Conservation (phyloP, 257 asterid genomes). For the Jacaranda mimosifolia region DNA sequence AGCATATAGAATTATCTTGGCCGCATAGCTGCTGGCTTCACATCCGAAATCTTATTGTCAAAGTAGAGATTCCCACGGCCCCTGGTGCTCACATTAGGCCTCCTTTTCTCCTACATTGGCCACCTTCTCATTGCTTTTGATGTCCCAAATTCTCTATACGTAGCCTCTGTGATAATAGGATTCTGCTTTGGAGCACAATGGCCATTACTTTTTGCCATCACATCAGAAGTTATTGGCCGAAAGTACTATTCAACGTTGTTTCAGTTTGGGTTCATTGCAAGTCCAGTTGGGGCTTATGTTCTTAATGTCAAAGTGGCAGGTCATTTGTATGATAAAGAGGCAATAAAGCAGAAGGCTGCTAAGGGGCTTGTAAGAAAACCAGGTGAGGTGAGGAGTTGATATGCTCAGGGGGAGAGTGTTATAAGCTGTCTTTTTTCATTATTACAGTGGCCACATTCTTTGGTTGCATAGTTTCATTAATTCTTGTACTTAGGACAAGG, state of each 20-base stretch:
- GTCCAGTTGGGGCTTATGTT: slow-evolving; percentile 4
- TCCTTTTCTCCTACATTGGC: slow-evolving; percentile 1
- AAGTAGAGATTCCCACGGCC: slow-evolving; percentile 1
- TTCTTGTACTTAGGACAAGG: neutral
- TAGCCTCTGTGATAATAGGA: neutral
- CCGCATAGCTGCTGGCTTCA: neutral
- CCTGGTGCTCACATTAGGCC: neutral
- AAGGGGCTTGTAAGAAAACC: neutral
- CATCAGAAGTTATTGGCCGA: neutral
- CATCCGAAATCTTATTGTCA: neutral
- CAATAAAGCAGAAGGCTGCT: neutral
- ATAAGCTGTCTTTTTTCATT: neutral
- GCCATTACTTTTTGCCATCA: neutral
- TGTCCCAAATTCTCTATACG: neutral
- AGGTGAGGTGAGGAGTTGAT: neutral
- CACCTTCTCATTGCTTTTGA: neutral
- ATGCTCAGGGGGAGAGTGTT: neutral
- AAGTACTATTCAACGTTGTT: neutral
- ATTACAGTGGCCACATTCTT: no score
- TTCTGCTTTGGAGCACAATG: slow-evolving; percentile 3
- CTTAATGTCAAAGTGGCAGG: neutral
- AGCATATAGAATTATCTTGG: neutral
- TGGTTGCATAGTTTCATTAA: neutral
- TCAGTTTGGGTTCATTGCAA: neutral
- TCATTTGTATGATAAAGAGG: neutral